Evolutionary conservation across 169 alveolate genomes (phyloP).

Genomic region (Plasmodium cynomolgi): DNA sequence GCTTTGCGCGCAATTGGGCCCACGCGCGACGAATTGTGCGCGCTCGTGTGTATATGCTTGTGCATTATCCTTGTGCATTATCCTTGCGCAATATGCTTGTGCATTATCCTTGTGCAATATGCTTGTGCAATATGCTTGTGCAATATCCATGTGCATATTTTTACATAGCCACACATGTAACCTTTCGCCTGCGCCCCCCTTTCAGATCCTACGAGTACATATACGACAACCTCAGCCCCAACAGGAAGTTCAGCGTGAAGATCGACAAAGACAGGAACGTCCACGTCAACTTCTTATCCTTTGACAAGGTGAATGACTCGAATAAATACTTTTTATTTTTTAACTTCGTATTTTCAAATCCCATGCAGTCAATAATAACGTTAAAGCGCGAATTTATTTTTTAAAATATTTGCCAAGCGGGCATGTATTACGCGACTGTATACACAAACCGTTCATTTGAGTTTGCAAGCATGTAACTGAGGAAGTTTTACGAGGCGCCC

Average conservation of each 20-base stretch:
- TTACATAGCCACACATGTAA: neutral
- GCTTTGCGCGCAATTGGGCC: neutral
- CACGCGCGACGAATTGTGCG: neutral
- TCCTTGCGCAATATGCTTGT: neutral
- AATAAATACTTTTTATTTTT: slow-evolving; percentile 67
- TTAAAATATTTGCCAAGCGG: slow-evolving; percentile 2
- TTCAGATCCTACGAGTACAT: slow-evolving; percentile 40
- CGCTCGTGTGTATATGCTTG: neutral
- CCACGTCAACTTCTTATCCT: slow-evolving; percentile 58
- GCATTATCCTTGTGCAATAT: neutral
- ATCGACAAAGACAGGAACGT: slow-evolving; percentile 66
- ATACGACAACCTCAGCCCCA: slow-evolving; percentile 41
- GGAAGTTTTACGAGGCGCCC: neutral
- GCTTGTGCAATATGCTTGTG: neutral
- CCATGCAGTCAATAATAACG: slow-evolving; percentile 70
- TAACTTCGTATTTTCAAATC: slow-evolving; percentile 60
- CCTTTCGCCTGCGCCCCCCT: neutral
- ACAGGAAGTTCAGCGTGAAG: slow-evolving; percentile 61
- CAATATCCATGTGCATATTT: neutral
- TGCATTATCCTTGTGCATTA: neutral
- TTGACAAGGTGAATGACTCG: slow-evolving; percentile 68
- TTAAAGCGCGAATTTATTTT: slow-evolving; percentile 64
- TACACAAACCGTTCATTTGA: neutral
- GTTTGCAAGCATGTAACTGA: neutral
- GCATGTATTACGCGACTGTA: neutral